Evolutionary conservation across 2,329 filamentous ascomycete genomes (phyloP), one percentile per base, ranked within the genome.

Genomic region (Neophaeococcomyces aloes): DNA sequence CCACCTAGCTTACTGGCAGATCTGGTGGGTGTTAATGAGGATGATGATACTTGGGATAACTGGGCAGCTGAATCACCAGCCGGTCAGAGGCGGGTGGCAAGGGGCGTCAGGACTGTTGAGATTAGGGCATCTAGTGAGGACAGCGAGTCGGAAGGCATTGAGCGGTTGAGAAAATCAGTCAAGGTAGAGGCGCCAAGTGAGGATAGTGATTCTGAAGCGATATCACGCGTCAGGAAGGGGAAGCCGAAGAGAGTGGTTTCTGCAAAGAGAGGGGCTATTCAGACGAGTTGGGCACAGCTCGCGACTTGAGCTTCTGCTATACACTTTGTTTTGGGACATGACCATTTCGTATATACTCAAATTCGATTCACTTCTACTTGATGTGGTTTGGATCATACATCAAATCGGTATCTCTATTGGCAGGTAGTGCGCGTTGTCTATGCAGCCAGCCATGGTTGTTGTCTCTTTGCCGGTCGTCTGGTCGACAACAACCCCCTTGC

Each of bases 41-140:
- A 70, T 36, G 67, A 69, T 51, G 72, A 73, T 45, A 62, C 61
- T 42, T 76, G 72, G 73, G 72, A 73, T 57, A 65, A 61, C 45
- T 76, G 74, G 74, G 30, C 39, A 14, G 39, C 13, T 7, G 73
- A 76, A 47, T 69, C 70, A 2, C 69, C 72, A 14, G 19, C 27
- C 3, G 31, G 17, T 15, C 10, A 27, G 13, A 42, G 31, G 19
- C 19, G 23, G 7, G 39, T 13, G 33, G 31, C 23, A 8, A 21
- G 29, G 30, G n/a, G 21, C 19, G 39, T 42, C 19, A 15, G 27
- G 18, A 42, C 35, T 29, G 39, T 42, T n/a, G 21, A 34, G 18
- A 42, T 42, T 5, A 15, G 39, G 15, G 27, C 14, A 6, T 17
- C 39, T 19, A 42, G 39, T 18, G 30, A 42, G 10, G 31, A 42